phyloP scores from a whole-genome alignment of 2,329 filamentous ascomycete genomes.

The Fusarium citri region DNA sequence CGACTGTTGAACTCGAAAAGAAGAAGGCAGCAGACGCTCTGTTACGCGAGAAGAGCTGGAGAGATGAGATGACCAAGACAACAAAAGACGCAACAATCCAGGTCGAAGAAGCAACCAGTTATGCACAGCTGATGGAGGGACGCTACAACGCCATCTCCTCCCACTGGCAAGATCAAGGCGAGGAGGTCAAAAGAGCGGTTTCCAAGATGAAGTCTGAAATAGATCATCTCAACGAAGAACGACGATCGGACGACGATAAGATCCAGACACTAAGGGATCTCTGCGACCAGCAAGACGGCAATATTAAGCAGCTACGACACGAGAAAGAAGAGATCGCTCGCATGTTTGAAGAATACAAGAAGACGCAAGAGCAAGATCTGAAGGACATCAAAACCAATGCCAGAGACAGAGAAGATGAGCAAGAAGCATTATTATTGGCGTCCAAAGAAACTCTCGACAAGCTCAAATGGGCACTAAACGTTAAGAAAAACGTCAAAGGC shows the following conservation, averaged over 20 bases:
- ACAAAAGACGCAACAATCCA: constrained; percentile 69
- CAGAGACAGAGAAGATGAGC: constrained; percentile 68
- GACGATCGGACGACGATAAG: constrained; percentile 70
- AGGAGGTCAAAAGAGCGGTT: constrained; percentile 67
- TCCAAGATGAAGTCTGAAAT: constrained; percentile 65
- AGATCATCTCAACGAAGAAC: constrained; percentile 64
- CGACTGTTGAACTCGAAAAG: constrained; percentile 72
- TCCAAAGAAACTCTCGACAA: constrained; percentile 71
- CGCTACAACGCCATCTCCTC: constrained; percentile 75
- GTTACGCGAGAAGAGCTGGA: constrained; percentile 70
- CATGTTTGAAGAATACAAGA: constrained; percentile 73
- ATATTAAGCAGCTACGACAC: constrained; percentile 69
- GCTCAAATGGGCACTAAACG: constrained; percentile 78
- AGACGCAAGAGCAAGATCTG: constrained; percentile 71
- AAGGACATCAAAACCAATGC: constrained; percentile 69
- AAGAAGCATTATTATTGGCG: constrained; percentile 68
- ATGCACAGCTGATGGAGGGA: constrained; percentile 75
- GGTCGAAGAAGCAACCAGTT: constrained; percentile 73
- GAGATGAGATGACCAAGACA: constrained; percentile 71
- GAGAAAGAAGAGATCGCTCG: constrained; percentile 71
- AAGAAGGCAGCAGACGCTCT: constrained; percentile 69
- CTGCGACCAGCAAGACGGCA: constrained; percentile 78
- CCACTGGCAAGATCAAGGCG: constrained; percentile 75
- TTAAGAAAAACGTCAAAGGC: constrained; percentile 70
- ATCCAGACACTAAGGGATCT: constrained; percentile 74